A percentile compares a stretch with the other conserved stretches of the same genome.
These are phyloP conservation scores for Lactarius akahatsu DNA, from an alignment of 768 basidiomycete genomes.

Conservation along the genomic window DNA sequence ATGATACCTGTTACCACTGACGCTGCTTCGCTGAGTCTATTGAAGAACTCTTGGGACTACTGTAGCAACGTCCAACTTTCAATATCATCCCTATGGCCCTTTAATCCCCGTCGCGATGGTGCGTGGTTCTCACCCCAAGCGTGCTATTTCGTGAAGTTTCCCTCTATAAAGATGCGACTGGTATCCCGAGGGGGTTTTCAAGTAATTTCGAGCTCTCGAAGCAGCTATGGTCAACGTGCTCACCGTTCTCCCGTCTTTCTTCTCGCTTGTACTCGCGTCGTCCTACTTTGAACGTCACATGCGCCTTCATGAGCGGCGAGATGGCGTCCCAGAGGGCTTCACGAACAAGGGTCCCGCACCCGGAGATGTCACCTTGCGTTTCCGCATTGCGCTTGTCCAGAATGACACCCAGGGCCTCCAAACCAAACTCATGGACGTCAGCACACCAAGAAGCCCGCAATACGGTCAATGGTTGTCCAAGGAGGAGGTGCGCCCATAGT, in stretches of 20 bases:
- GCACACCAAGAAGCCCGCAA: slow-evolving; percentile 29
- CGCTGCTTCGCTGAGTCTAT: not conserved
- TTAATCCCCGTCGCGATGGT: not conserved
- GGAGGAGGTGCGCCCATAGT: slow-evolving; percentile 29
- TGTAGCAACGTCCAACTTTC: not conserved
- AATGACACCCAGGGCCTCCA: slow-evolving; percentile 24
- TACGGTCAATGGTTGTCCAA: slow-evolving; percentile 31
- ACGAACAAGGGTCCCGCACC: slow-evolving; percentile 9
- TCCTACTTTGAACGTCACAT: not conserved
- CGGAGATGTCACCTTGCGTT: not conserved
- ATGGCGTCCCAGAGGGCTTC: slow-evolving; percentile 9
- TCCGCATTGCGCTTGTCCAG: slow-evolving; percentile 15
- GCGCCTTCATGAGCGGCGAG: slow-evolving; percentile 15
- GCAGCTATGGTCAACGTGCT: not conserved
- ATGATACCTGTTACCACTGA: not conserved
- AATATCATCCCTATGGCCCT: no score
- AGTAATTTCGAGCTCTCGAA: not conserved
- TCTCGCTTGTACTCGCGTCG: not conserved
- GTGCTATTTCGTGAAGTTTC: not conserved
- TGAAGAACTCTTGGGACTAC: not conserved
- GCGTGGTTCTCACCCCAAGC: not conserved
- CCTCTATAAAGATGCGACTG: not conserved
- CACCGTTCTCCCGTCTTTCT: not conserved
- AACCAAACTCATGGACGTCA: slow-evolving; percentile 29
- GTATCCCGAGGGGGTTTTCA: not conserved